phyloP scores from a whole-genome alignment of 805 yeast species.

The Cyberlindnera euphorbiae region DNA sequence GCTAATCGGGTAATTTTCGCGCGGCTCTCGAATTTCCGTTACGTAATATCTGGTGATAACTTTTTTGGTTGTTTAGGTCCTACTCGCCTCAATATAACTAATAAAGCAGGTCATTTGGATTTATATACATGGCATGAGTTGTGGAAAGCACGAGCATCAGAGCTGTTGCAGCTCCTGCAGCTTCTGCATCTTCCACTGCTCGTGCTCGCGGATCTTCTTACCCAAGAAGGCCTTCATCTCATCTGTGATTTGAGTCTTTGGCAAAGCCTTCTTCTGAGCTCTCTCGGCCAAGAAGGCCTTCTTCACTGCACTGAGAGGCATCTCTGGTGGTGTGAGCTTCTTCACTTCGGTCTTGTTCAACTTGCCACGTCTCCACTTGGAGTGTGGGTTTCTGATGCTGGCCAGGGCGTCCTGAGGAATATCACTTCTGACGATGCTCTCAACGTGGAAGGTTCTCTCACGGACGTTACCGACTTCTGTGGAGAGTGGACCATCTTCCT shows the following conservation, averaged over 20 bases:
- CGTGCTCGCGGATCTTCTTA: constrained; percentile 32
- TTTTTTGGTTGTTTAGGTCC: no score
- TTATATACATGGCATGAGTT: no score
- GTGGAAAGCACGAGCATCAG: not conserved
- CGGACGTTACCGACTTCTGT: constrained; percentile 55
- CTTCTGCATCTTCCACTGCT: constrained; percentile 12
- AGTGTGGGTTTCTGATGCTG: constrained; percentile 73
- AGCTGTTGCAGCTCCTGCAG: constrained; percentile 13
- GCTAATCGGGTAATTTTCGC: no score
- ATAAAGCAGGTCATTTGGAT: no score
- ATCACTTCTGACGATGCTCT: constrained; percentile 59
- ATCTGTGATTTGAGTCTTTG: constrained; percentile 37
- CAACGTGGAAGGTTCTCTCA: constrained; percentile 71
- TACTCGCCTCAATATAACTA: no score
- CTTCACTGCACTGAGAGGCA: constrained; percentile 69
- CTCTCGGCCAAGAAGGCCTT: constrained; percentile 57
- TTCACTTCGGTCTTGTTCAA: constrained; percentile 60
- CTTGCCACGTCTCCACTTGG: constrained; percentile 60
- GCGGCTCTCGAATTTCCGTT: no score
- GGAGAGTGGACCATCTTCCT: constrained; percentile 52
- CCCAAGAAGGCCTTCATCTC: constrained; percentile 57
- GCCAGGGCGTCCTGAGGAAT: constrained; percentile 61
- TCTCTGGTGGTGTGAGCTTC: constrained; percentile 58
- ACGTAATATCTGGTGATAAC: no score
- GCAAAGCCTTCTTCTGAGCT: constrained; percentile 36